Evolutionary conservation across 1,139 yeast species (phyloP).

Genomic region (Cylindricascospora bacillispora): DNA sequence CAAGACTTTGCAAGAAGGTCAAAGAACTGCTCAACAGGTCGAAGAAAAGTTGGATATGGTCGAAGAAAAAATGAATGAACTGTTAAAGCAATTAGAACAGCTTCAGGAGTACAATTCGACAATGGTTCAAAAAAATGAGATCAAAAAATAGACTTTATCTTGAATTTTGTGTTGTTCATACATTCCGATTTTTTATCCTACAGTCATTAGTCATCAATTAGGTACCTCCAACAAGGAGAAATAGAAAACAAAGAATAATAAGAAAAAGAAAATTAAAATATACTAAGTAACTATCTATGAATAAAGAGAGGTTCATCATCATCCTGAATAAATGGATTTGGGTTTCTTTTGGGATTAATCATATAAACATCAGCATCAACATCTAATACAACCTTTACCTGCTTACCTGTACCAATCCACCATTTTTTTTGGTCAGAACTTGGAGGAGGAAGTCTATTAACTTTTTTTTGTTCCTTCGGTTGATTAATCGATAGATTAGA

Average conservation of each 20-base stretch:
- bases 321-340: constrained; percentile 52
- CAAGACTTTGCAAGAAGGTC: constrained; percentile 42
- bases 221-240: not conserved
- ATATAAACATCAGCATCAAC: constrained; percentile 28
- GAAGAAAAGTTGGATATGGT: constrained; percentile 44
- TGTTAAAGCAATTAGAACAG: constrained; percentile 10
- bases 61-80: constrained; percentile 38
- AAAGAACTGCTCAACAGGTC: constrained; percentile 39
- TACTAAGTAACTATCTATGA: constrained; percentile 5
- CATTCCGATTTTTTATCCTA: not conserved
- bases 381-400: constrained; percentile 46
- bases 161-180: not conserved
- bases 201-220: not conserved
- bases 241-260: constrained; percentile 1
- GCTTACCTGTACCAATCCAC: constrained; percentile 80
- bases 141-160: not conserved
- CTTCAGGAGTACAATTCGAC: constrained; percentile 4
- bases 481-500: constrained; percentile 3
- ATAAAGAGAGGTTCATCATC: constrained; percentile 32
- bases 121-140: constrained; percentile 2
- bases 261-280: not conserved
- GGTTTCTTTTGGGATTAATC: constrained; percentile 55
- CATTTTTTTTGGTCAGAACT: constrained; percentile 71
- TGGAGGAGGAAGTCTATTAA: constrained; percentile 61
- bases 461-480: constrained; percentile 15